Evolutionary conservation across 257 asterid genomes (phyloP), one percentile per base, ranked within the genome.

Genomic region (Nicotiana tomentosiformis): DNA sequence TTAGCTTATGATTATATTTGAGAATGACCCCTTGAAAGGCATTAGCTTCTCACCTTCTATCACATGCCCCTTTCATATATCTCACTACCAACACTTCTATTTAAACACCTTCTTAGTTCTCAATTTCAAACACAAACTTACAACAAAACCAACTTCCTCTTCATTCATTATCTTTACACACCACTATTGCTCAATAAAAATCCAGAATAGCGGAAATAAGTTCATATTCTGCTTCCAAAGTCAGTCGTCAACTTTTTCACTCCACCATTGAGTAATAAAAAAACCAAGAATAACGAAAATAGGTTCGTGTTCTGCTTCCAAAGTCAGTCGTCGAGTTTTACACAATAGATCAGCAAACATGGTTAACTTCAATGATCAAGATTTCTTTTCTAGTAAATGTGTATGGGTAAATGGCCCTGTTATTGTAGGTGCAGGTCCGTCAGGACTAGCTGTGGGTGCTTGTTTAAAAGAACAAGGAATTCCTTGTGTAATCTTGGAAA

Each of bases 1-100:
- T 82, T 70, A 80, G 86, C 90, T 84, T 84, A 91, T 86, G 91
- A 88, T 88, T 43, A 43, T 43, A 43, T 43, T 88, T 88, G 91
- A 66, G 35, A 86, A 66, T 78, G 88, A 87, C 87, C 87, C 87
- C 10, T 69, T 66, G 37, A 78, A 78, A 65, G 68, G 74, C 88
- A 82, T 91, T 78, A 79, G 86, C 80, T 84, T 80, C 87, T 82
- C 88, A 86, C 88, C 87, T 76, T 81, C 86, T 53, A 29, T 90
- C 94, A 86, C 90, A 90, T 90, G 93, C 86, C 39, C 33, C 85
- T 77, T 55, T 87, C 83, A 62, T 65, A 29, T 78, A 53, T 77
- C 81, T 76, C 64, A 49, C 37, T 70, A 43, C 87, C 83, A 72
- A 26, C 57, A 37, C 86, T 87, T 87, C 97, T 91, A 91, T 93